phyloP scores from a whole-genome alignment of 331 rosid species.

The Phaseolus coccineus region DNA sequence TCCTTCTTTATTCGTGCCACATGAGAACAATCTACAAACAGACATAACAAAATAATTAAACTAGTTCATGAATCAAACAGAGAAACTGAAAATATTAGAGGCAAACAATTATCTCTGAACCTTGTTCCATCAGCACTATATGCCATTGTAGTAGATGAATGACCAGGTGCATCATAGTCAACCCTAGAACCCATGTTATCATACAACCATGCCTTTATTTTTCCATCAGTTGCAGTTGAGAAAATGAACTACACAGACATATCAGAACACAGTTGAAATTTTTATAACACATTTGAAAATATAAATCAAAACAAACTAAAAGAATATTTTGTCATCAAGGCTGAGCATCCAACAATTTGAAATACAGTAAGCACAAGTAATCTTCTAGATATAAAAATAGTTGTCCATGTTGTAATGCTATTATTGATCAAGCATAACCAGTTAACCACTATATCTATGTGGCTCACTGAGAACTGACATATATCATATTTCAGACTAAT shows the following conservation, averaged over 20 bases:
- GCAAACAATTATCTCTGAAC: constrained; percentile 46
- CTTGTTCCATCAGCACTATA: constrained; percentile 94
- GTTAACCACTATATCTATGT: background rate
- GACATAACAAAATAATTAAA: constrained; percentile 31
- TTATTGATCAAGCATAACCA: constrained; percentile 34
- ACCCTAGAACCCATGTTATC: constrained; percentile 94
- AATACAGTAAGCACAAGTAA: background rate
- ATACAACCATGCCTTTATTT: constrained; percentile 98
- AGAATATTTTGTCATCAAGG: constrained; percentile 13
- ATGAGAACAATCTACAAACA: constrained; percentile 79
- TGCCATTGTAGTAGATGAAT: constrained; percentile 89
- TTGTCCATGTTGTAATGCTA: constrained; percentile 5
- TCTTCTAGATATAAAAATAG: constrained; percentile 14
- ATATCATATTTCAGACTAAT: background rate
- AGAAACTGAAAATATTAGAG: background rate
- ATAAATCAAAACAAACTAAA: constrained; percentile 30
- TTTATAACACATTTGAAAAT: background rate
- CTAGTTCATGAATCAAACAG: constrained; percentile 28
- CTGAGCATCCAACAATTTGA: constrained; percentile 29
- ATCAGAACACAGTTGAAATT: constrained; percentile 18
- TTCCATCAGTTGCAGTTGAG: constrained; percentile 95
- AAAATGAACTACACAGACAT: constrained; percentile 75
- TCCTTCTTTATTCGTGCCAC: constrained; percentile 96
- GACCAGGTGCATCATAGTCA: constrained; percentile 96
- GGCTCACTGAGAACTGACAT: background rate